Percentiles rank a stretch among this genome's conserved stretches.
phyloP scores from a whole-genome alignment of 352 stramenopile genomes.

The Pythium rhizo-oryzae region DNA sequence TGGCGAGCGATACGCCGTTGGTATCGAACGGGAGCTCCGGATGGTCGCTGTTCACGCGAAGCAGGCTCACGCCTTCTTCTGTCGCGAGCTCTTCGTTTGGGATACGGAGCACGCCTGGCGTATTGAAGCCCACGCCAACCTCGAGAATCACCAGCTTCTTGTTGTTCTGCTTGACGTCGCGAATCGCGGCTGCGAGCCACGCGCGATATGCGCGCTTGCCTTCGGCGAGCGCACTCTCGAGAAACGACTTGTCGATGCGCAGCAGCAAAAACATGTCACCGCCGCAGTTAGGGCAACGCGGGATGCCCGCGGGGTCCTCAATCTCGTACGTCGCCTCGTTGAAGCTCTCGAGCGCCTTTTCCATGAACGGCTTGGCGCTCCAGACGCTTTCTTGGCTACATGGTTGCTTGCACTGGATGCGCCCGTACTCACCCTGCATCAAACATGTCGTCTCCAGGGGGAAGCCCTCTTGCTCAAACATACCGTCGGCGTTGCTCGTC shows the following conservation, averaged over 20 bases:
- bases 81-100: constrained; percentile 56
- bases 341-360: constrained; percentile 50
- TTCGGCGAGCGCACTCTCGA: constrained; percentile 44
- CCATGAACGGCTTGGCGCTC: constrained; percentile 54
- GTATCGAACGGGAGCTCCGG: constrained; percentile 57
- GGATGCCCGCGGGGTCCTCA: constrained; percentile 49
- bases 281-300: constrained; percentile 53
- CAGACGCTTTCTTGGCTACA: constrained; percentile 57
- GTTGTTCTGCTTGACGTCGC: constrained; percentile 34
- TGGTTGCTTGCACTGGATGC: constrained; percentile 51
- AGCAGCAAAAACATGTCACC: constrained; percentile 56
- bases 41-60: constrained; percentile 62
- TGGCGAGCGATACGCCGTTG: constrained; percentile 44
- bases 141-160: constrained; percentile 77
- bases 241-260: constrained; percentile 50
- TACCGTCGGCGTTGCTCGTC: constrained; percentile 74
- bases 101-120: constrained; percentile 55
- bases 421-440: constrained; percentile 67
- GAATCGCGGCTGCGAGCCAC: constrained; percentile 39
- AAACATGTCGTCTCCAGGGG: constrained; percentile 51
- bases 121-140: constrained; percentile 76
- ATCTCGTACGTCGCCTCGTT: constrained; percentile 60
- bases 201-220: constrained; percentile 40
- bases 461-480: constrained; percentile 78
- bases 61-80: constrained; percentile 44